Base-by-base conservation (phyloP, 208 protist genomes). In the Phytomonas francai region DNA sequence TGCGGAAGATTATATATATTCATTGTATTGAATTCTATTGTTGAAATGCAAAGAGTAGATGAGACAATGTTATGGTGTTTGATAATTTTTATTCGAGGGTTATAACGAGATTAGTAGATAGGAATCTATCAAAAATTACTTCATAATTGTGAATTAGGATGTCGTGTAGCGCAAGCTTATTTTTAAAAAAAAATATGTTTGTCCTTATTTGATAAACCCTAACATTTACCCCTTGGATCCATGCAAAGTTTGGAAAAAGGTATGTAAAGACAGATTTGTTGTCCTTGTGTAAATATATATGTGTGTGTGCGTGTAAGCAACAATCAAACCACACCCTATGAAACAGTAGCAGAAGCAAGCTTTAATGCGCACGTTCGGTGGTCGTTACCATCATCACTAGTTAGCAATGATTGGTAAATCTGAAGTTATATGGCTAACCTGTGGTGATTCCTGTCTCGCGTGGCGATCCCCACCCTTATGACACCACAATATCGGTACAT, bases 1-100 rank as follows among this genome's bases (percentile, higher is more conserved):
- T n/a, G n/a, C n/a, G n/a, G n/a, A n/a, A n/a, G n/a, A n/a, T n/a
- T 54, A 54, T 54, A 16, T 19, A 54, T 54, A 54, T 54, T 54
- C 16, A 54, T 54, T 54, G 25, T 22, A 54, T 54, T 19, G 2
- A 54, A 54, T 54, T 5, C 11, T 25, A 54, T 9, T 54, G 19
- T 54, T 22, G n/a, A n/a, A n/a, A n/a, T n/a, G 6, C 45, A 25
- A 54, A 54, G 16, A 22, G 45, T 6, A 22, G 19, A 54, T 9
- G 39, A 19, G 45, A 54, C 22, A 25, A 54, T 54, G 8, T 16
- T 54, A 25, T 25, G 45, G 45, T 54, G 1, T 25, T 54, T 25
- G 2, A 16, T 54, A 25, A 25, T 54, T 54, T 54, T 54, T 4
- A 25, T 54, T 54, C 6, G 8, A 25, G 45, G 45, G 19, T 19